These are phyloP conservation scores for Eutypella sp. DNA, from an alignment of 2,329 filamentous ascomycete species.

Conservation along the genomic window DNA sequence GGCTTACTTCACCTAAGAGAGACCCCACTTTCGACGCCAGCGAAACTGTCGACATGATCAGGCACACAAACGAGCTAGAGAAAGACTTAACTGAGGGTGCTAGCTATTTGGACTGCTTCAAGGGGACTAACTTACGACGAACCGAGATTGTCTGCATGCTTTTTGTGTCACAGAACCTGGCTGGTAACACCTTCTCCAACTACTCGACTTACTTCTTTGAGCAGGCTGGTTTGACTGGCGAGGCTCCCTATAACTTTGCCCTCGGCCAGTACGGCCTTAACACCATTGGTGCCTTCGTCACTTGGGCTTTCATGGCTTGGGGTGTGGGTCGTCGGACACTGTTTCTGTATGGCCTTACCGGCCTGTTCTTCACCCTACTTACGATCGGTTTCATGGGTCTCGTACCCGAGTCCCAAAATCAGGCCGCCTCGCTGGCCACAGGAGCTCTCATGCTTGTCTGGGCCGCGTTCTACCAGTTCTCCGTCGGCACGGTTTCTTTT, in stretches of 20 bases:
- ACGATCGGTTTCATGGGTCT: constrained; percentile 32
- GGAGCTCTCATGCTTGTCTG: constrained; percentile 34
- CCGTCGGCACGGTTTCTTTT: constrained; percentile 37
- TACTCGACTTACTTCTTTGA: constrained; percentile 26
- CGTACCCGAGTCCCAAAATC: constrained; percentile 31
- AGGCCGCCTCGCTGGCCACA: constrained; percentile 29
- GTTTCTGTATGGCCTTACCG: constrained; percentile 28
- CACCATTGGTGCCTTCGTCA: constrained; percentile 31
- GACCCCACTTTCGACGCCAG: no score
- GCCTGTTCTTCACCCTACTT: constrained; percentile 29
- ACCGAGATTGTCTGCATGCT: constrained; percentile 6
- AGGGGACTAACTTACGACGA: constrained; percentile 2
- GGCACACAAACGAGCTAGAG: background rate
- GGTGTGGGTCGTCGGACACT: constrained; percentile 30
- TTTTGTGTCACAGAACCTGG: constrained; percentile 26
- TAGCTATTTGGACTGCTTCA: constrained; percentile 2
- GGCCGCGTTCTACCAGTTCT: constrained; percentile 35
- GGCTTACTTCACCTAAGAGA: constrained; percentile 25
- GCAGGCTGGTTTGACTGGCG: constrained; percentile 17
- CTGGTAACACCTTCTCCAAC: constrained; percentile 23
- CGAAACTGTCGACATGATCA: background rate
- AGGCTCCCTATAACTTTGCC: constrained; percentile 34
- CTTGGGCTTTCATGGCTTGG: background rate
- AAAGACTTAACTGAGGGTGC: background rate
- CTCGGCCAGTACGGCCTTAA: constrained; percentile 36